These are phyloP conservation scores for Fusarium drepaniforme DNA, from an alignment of 2,329 filamentous ascomycete genomes.

Conservation along the genomic window DNA sequence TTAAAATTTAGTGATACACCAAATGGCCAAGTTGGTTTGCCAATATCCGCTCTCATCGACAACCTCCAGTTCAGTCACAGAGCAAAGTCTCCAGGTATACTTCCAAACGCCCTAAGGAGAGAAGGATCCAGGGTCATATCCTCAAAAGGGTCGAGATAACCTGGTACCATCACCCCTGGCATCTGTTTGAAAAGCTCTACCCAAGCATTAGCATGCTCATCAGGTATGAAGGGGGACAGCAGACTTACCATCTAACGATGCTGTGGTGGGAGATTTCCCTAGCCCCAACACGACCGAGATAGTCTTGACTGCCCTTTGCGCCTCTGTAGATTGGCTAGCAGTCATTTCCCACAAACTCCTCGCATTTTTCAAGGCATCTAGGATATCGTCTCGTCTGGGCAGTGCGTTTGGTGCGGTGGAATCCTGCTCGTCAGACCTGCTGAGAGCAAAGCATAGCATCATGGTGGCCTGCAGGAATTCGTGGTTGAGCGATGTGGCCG, in stretches of 20 bases:
- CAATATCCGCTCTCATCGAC: neutral
- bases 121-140: conserved; percentile 24
- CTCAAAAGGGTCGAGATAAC: conserved; percentile 14
- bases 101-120: conserved; percentile 18
- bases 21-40: neutral
- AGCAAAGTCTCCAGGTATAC: conserved; percentile 7
- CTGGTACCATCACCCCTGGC: neutral
- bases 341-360: conserved; percentile 4
- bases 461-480: conserved; percentile 35
- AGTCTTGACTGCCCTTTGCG: conserved; percentile 5
- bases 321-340: conserved; percentile 8
- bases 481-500: conserved; percentile 26
- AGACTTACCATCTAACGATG: neutral
- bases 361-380: conserved; percentile 1
- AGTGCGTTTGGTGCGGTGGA: neutral
- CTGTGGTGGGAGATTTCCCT: neutral
- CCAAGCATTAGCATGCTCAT: neutral
- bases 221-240: neutral
- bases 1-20: neutral
- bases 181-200: neutral
- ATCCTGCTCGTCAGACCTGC: neutral
- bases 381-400: conserved; percentile 2
- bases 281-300: conserved; percentile 13
- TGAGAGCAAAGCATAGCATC: conserved; percentile 35
- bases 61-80: neutral